These are phyloP conservation scores for Tolypocladium inflatum DNA, from an alignment of 2,329 filamentous ascomycete genomes.

Conservation along the genomic window DNA sequence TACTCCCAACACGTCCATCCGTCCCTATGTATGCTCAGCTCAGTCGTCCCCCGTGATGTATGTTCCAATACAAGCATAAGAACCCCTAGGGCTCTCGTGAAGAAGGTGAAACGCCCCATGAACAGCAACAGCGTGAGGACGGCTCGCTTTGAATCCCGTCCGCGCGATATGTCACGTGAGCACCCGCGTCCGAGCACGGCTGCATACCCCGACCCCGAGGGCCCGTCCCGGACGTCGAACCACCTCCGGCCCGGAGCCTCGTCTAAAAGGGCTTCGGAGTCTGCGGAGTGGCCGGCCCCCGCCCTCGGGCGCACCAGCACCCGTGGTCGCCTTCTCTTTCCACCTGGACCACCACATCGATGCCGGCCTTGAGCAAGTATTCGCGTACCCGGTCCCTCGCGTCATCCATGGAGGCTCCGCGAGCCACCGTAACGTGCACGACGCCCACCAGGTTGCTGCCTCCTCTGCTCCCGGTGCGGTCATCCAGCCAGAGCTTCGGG, in stretches of 20 bases:
- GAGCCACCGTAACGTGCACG: conserved; percentile 73
- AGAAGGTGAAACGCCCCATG: background rate
- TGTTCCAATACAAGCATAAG: background rate
- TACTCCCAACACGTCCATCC: background rate
- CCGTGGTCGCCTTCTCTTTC: conserved; percentile 68
- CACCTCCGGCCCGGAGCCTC: background rate
- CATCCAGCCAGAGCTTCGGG: conserved; percentile 89
- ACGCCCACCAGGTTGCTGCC: conserved; percentile 61
- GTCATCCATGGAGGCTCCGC: conserved; percentile 67
- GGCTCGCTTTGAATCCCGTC: background rate
- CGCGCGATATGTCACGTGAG: background rate
- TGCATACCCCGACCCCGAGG: background rate
- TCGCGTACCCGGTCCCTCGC: conserved; percentile 67
- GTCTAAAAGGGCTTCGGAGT: conserved; percentile 24
- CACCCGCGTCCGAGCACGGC: background rate
- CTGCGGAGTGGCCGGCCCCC: conserved; percentile 17
- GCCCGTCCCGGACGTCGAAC: background rate
- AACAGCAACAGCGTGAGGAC: background rate
- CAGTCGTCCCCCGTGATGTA: background rate
- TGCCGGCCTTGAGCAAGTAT: conserved; percentile 60
- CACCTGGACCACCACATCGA: conserved; percentile 81
- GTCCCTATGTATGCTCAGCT: background rate
- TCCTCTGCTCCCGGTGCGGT: conserved; percentile 37
- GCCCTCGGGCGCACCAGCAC: conserved; percentile 45
- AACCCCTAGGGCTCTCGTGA: background rate